Conservation (phyloP, 2,329 filamentous ascomycete species). For the Penicillium sclerotiorum region DNA sequence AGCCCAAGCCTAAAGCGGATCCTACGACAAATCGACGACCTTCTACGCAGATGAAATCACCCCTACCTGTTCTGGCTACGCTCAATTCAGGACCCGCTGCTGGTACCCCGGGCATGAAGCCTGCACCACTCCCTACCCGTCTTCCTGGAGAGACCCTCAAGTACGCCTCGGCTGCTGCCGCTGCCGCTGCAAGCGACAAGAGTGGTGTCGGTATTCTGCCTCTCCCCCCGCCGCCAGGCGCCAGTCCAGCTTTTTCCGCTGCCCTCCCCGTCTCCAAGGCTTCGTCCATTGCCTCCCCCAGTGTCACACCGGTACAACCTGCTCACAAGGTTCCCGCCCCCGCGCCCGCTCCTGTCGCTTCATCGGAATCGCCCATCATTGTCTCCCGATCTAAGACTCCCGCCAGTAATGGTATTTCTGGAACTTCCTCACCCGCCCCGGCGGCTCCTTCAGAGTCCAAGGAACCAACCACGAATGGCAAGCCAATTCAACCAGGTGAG, state of each 20-base stretch:
- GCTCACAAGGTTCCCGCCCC: constrained; percentile 44
- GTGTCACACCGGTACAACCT: constrained; percentile 53
- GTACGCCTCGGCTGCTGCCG: constrained; percentile 94
- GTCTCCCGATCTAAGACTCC: constrained; percentile 55
- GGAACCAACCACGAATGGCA: constrained; percentile 54
- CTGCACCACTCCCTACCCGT: constrained; percentile 80
- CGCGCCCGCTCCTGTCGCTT: constrained; percentile 37
- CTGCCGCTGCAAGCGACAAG: constrained; percentile 87
- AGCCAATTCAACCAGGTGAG: constrained; percentile 50
- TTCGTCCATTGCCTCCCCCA: constrained; percentile 62
- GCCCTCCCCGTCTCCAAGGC: constrained; percentile 54
- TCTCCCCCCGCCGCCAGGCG: constrained; percentile 82
- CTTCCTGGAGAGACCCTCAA: constrained; percentile 89
- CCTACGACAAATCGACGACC: constrained; percentile 66
- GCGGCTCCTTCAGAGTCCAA: constrained; percentile 52
- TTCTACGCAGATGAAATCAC: constrained; percentile 91
- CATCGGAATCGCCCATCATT: constrained; percentile 40
- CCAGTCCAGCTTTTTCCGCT: constrained; percentile 53
- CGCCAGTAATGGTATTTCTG: constrained; percentile 37
- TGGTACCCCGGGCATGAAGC: constrained; percentile 77
- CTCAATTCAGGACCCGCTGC: constrained; percentile 58
- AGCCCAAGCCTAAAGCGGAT: constrained; percentile 63
- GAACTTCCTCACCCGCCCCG: constrained; percentile 48
- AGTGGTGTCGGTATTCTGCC: constrained; percentile 88
- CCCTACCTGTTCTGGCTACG: constrained; percentile 87